Evolutionary conservation across 352 stramenopile species (phyloP).

Genomic region (Phytophthora hybrid): DNA sequence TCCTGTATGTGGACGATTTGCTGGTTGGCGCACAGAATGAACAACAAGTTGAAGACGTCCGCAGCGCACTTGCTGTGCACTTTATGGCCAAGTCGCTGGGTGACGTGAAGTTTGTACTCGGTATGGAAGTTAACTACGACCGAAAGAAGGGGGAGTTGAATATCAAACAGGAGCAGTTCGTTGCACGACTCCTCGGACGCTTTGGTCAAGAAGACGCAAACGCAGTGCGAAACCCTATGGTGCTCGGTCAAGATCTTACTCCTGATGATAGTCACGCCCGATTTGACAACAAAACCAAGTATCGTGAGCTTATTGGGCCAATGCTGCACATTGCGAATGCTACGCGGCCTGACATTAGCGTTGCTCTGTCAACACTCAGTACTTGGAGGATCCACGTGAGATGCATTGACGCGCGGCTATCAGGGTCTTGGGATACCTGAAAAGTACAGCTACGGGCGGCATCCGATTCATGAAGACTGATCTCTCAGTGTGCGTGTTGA

Average conservation of each 20-base stretch:
- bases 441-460: background rate
- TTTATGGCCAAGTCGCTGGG: constrained; percentile 13
- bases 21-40: too few relatives aligned
- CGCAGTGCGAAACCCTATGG: constrained; percentile 8
- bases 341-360: constrained; percentile 22
- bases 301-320: constrained; percentile 12
- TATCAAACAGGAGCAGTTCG: background rate
- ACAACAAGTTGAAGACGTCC: too few relatives aligned
- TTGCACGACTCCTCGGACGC: background rate
- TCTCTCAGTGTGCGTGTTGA: background rate
- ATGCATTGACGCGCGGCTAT: background rate
- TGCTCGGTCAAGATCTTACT: constrained; percentile 6
- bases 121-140: background rate
- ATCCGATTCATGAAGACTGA: background rate
- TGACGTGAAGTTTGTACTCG: background rate
- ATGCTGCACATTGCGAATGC: constrained; percentile 32
- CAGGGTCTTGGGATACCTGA: background rate
- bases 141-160: background rate
- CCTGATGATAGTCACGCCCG: background rate
- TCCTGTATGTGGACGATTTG: constrained; percentile 23
- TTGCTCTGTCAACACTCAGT: background rate
- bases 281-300: constrained; percentile 1
- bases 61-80: too few relatives aligned
- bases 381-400: background rate
- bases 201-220: constrained; percentile 1